These are phyloP conservation scores for Lachancea thermotolerans DNA, from an alignment of 805 yeast genomes.

Conservation along the genomic window DNA sequence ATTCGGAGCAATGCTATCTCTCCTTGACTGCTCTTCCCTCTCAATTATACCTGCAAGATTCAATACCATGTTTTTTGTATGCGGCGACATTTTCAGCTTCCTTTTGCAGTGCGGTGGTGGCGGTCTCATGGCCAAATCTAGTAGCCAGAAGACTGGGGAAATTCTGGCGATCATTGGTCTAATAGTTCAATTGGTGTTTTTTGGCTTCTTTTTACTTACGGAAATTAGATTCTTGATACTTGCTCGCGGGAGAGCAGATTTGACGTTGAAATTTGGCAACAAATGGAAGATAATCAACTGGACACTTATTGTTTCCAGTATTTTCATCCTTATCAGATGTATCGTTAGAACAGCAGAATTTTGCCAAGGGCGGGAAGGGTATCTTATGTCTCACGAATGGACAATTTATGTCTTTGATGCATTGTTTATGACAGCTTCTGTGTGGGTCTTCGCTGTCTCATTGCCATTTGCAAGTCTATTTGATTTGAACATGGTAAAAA, in stretches of 20 bases:
- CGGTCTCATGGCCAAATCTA: slow-evolving; percentile 15
- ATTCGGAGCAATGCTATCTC: slow-evolving; percentile 17
- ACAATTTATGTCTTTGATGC: slow-evolving; percentile 23
- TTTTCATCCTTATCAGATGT: slow-evolving; percentile 22
- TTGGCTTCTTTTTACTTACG: slow-evolving; percentile 20
- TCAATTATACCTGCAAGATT: slow-evolving; percentile 9
- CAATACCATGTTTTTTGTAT: slow-evolving; percentile 22
- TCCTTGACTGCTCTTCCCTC: slow-evolving; percentile 5
- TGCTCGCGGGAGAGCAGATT: not conserved
- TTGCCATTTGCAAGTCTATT: too few relatives aligned
- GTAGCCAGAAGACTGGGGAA: slow-evolving; percentile 10
- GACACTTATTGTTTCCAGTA: slow-evolving; percentile 5
- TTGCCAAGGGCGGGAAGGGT: slow-evolving; percentile 22
- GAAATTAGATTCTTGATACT: slow-evolving; percentile 9
- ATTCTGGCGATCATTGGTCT: slow-evolving; percentile 25
- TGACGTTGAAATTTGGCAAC: not conserved
- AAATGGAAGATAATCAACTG: slow-evolving; percentile 7
- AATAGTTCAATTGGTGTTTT: slow-evolving; percentile 22
- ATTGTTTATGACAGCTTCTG: slow-evolving; percentile 11
- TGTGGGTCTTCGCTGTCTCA: too few relatives aligned
- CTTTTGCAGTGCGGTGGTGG: slow-evolving; percentile 27
- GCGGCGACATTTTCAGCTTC: slow-evolving; percentile 25
- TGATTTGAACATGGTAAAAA: too few relatives aligned
- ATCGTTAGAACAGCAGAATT: slow-evolving; percentile 25
- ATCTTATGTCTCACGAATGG: slow-evolving; percentile 17